These are phyloP conservation scores for Onygena corvina DNA, from an alignment of 2,329 filamentous ascomycete species.

Conservation along the genomic window DNA sequence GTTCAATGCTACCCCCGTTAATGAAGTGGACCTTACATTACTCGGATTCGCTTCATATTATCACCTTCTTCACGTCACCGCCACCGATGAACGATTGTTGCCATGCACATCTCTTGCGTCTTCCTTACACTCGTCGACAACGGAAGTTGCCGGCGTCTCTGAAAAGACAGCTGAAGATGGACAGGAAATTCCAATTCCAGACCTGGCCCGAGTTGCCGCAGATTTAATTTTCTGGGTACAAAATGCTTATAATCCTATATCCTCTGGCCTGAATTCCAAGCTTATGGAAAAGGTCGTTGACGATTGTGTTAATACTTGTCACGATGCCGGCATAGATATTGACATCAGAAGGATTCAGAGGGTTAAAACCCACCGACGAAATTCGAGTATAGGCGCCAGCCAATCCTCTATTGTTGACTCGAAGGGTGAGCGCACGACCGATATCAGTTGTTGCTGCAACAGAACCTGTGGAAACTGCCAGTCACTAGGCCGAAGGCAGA, in stretches of 20 bases:
- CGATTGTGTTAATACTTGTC: conserved; percentile 28
- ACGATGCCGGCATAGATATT: conserved; percentile 27
- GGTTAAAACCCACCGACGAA: conserved; percentile 17
- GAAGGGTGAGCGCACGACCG: conserved; percentile 6
- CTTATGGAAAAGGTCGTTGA: conserved; percentile 30
- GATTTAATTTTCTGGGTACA: conserved; percentile 36
- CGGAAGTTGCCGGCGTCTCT: conserved; percentile 11
- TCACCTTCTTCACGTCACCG: conserved; percentile 32
- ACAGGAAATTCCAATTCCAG: conserved; percentile 21
- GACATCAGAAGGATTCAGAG: conserved; percentile 20
- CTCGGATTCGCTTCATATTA: conserved; percentile 33
- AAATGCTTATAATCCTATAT: conserved; percentile 34
- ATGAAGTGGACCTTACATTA: conserved; percentile 33
- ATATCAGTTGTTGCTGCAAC: neutral
- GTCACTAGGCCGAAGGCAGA: conserved; percentile 17
- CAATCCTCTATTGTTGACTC: conserved; percentile 11
- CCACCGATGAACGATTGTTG: conserved; percentile 30
- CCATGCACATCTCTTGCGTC: conserved; percentile 16
- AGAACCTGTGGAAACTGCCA: neutral
- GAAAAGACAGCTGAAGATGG: conserved; percentile 18
- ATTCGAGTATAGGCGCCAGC: conserved; percentile 6
- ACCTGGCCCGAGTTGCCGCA: conserved; percentile 29
- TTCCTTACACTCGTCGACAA: conserved; percentile 15
- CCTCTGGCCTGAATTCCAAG: conserved; percentile 30
- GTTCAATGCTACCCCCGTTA: conserved; percentile 33